Base-by-base conservation (phyloP, 371 early-diverging fungal genomes). In the Cokeromyces recurvatus region DNA sequence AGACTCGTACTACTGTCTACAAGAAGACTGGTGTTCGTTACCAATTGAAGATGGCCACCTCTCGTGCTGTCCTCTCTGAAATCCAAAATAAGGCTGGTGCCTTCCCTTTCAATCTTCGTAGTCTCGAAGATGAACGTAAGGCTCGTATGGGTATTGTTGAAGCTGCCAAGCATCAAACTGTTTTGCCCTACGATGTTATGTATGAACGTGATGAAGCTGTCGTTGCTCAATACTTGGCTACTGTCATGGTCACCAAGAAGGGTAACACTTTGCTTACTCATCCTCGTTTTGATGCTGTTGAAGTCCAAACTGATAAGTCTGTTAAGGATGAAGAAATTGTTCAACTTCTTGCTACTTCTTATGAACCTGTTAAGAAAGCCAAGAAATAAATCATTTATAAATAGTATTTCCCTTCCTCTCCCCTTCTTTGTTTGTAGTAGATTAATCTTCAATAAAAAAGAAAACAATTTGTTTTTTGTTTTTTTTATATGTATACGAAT, bases 61-160 rank as follows among this genome's bases (percentile, higher is more conserved):
- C 93, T 31, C 89, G 91, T 55, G 68, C 68, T 5, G 79, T 89
- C n/a, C 64, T 86, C 47, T 73, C 70, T 53, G 90, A 90, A 65
- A 81, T 93, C 66, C 81, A 79, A 50, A 77, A 74, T 54, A 79
- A 84, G 69, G 90, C 86, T 56, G 94, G 92, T 42, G 74, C 77
- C 48, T 90, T 94, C 81, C 92, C 94, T 41, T 95, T 97, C 81
- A 74, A 87, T 46, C 68, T 91, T 46, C 83, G 93, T 37, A 66
- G 76, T 52, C 62, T 82, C 57, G 85, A 83, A 6, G 95, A 97
- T 68, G 89, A 90, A 71, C 86, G 87, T 62, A 82, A 79, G 74
- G 92, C 89, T 20, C 89, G 93, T 54, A 79, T 95, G 88, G 97
- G 96, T 58, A 79, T 97, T 47, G 68, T 87, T 39, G 97, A 97